Conservation (phyloP, 768 basidiomycete genomes). For the Pisolithus orientalis region DNA sequence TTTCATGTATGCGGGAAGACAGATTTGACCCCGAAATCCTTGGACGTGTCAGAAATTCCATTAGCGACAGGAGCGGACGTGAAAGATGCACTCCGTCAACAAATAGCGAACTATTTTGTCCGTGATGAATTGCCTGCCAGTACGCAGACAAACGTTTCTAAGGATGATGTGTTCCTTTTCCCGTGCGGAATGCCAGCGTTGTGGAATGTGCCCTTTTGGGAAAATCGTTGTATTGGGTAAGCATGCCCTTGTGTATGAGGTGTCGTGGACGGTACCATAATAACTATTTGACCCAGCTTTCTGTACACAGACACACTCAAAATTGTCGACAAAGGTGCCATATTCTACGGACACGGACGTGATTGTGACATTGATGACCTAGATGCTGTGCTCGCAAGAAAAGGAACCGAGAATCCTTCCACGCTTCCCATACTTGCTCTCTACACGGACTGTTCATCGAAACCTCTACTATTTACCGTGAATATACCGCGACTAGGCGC, state of each 20-base stretch:
- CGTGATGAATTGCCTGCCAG: conserved; percentile 67
- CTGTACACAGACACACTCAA: conserved; percentile 94
- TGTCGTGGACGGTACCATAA: neutral
- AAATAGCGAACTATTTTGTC: conserved; percentile 82
- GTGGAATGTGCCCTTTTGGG: conserved; percentile 59
- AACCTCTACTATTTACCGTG: conserved; percentile 84
- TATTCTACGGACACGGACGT: conserved; percentile 80
- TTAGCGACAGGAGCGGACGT: conserved; percentile 63
- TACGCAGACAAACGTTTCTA: conserved; percentile 63
- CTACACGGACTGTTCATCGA: conserved; percentile 93
- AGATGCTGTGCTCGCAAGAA: conserved; percentile 51
- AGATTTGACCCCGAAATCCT: conserved; percentile 42
- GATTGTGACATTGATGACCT: conserved; percentile 72
- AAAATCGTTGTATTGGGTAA: conserved; percentile 93
- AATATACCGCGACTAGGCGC: conserved; percentile 69
- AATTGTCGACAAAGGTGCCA: conserved; percentile 84
- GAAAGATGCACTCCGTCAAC: conserved; percentile 76
- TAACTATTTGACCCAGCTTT: conserved; percentile 49
- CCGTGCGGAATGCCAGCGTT: conserved; percentile 92
- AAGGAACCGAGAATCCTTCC: conserved; percentile 29
- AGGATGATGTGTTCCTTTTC: conserved; percentile 85
- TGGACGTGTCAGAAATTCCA: conserved; percentile 51
- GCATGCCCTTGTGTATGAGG: conserved; percentile 15
- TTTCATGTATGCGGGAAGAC: conserved; percentile 27
- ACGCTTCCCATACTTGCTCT: conserved; percentile 68